Percentiles rank a stretch among this genome's conserved stretches.
phyloP scores from a whole-genome alignment of 768 basidiomycete species.

The Lactifluus hygrophoroides region DNA sequence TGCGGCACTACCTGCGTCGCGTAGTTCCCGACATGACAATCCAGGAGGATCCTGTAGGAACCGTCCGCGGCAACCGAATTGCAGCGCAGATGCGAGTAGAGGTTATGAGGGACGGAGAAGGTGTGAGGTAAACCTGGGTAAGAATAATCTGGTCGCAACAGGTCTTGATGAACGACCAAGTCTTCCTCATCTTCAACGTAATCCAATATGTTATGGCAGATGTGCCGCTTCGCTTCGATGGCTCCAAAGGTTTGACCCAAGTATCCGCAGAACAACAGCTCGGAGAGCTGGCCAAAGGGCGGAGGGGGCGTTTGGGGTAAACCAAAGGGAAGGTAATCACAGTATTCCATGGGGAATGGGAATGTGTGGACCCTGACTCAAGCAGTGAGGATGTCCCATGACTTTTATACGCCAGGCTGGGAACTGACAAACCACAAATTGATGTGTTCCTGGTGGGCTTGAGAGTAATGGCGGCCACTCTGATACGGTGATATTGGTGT shows the following conservation, averaged over 20 bases:
- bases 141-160: slow-evolving; percentile 7
- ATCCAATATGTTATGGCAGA: slow-evolving; percentile 6
- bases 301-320: neutral
- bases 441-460: neutral
- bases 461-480: no score
- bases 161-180: slow-evolving; percentile 3
- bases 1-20: slow-evolving; percentile 1
- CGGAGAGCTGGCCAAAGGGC: neutral
- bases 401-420: slow-evolving; percentile 3
- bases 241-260: slow-evolving; percentile 10
- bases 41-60: slow-evolving; percentile 5
- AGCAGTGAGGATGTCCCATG: no score
- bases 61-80: slow-evolving; percentile 7
- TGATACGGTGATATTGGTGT: neutral
- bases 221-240: neutral
- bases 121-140: slow-evolving; percentile 11
- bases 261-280: slow-evolving; percentile 4
- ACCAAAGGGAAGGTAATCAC: neutral
- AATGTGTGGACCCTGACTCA: neutral
- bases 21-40: neutral
- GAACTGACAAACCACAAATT: neutral
- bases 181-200: slow-evolving; percentile 10
- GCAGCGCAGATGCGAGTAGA: slow-evolving; percentile 10
- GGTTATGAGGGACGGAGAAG: slow-evolving; percentile 4
- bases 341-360: neutral